phyloP scores from a whole-genome alignment of 1,139 yeast species.

The Geotrichum klebahnii region DNA sequence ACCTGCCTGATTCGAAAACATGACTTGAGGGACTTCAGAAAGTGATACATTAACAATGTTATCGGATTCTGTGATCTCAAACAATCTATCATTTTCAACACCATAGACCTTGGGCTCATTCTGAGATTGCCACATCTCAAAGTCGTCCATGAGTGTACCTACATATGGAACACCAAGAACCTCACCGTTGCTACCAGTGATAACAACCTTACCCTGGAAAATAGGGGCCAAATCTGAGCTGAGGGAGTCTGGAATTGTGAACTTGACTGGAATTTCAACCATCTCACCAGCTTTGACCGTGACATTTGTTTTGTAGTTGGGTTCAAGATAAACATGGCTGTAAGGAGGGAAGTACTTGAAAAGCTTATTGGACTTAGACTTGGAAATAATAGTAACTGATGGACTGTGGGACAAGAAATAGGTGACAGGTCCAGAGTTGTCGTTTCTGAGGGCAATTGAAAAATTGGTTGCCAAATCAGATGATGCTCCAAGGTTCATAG shows the following conservation, averaged over 20 bases:
- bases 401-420: conserved; percentile 6
- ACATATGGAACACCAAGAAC: conserved; percentile 26
- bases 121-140: background rate
- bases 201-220: conserved; percentile 24
- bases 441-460: conserved; percentile 4
- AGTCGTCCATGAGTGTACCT: conserved; percentile 17
- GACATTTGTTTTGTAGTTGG: too few relatives aligned
- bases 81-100: conserved; percentile 11
- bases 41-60: background rate
- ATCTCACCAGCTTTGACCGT: background rate
- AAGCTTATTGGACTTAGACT: background rate
- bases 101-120: background rate
- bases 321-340: conserved; percentile 8
- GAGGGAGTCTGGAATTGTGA: conserved; percentile 4
- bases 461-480: background rate
- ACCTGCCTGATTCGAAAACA: conserved; percentile 4
- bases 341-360: conserved; percentile 16
- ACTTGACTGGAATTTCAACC: conserved; percentile 6
- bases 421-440: conserved; percentile 1
- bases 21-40: conserved; percentile 11
- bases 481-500: conserved; percentile 20
- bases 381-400: conserved; percentile 9
- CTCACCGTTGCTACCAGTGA: conserved; percentile 24
- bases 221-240: conserved; percentile 6
- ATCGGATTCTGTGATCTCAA: conserved; percentile 3